Percentiles rank a stretch among this genome's conserved stretches.
Evolutionary conservation across 768 basidiomycete species (phyloP).

Genomic region (Dendrothele bispora): DNA sequence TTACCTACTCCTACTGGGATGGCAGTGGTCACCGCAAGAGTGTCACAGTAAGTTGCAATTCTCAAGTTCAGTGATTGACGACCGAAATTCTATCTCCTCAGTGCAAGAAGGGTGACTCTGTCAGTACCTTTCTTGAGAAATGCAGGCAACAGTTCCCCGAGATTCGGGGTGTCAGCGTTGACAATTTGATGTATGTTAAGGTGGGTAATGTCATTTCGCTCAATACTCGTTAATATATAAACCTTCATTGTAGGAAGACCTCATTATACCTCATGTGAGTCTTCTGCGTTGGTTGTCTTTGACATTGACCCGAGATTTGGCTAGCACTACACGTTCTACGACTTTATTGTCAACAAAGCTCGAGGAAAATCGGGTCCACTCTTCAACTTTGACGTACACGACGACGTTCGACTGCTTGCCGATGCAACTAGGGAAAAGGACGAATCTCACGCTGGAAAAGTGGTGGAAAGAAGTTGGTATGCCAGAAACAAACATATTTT

Average conservation of each 20-base stretch:
- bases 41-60: conserved; percentile 63
- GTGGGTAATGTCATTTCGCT: conserved; percentile 35
- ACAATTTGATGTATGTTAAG: conserved; percentile 99
- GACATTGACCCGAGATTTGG: conserved; percentile 5
- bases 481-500: conserved; percentile 97
- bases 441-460: conserved; percentile 98
- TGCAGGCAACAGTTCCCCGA: conserved; percentile 93
- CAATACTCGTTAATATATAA: background rate
- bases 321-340: conserved; percentile 98
- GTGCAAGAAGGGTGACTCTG: conserved; percentile 97
- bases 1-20: conserved; percentile 98
- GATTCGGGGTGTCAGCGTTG: conserved; percentile 83
- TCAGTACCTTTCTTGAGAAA: conserved; percentile 87
- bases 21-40: conserved; percentile 95
- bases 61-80: background rate
- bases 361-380: conserved; percentile 97
- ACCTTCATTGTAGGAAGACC: conserved; percentile 70
- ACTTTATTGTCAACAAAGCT: conserved; percentile 98
- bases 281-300: background rate
- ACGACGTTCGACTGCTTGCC: conserved; percentile 91
- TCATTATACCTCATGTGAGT: conserved; percentile 93
- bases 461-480: conserved; percentile 95
- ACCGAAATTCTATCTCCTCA: conserved; percentile 29
- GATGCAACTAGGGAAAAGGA: conserved; percentile 98
- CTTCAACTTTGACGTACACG: conserved; percentile 99